A percentile compares a stretch with the other conserved stretches of the same genome.
Conservation (phyloP, 1,284 basidiomycete genomes). For the Naganishia sp. region DNA sequence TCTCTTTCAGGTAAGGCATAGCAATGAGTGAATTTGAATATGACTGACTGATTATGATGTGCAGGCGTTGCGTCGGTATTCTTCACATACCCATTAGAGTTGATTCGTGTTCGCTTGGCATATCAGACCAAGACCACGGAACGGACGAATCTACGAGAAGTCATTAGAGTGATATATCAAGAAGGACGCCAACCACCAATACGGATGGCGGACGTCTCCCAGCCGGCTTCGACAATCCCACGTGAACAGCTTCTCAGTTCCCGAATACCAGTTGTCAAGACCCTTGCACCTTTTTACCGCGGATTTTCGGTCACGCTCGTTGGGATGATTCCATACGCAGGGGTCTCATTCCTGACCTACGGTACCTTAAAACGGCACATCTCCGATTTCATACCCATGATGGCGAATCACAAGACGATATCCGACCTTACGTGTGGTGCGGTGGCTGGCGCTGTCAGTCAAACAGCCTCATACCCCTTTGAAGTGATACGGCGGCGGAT, state of each 20-base stretch:
- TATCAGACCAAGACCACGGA: conserved; percentile 68
- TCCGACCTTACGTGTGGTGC: conserved; percentile 77
- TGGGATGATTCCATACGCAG: conserved; percentile 96
- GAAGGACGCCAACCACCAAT: conserved; percentile 57
- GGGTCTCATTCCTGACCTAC: conserved; percentile 92
- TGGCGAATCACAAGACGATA: conserved; percentile 48
- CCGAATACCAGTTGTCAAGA: conserved; percentile 47
- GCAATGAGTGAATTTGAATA: background rate
- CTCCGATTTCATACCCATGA: conserved; percentile 51
- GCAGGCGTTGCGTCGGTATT: conserved; percentile 78
- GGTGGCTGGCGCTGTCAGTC: conserved; percentile 81
- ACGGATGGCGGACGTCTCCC: conserved; percentile 16
- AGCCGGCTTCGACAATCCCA: conserved; percentile 3
- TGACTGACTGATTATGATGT: background rate
- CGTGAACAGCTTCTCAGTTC: conserved; percentile 46
- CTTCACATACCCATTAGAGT: conserved; percentile 80
- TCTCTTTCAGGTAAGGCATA: conserved; percentile 70
- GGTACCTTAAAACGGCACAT: conserved; percentile 74
- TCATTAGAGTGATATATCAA: conserved; percentile 68
- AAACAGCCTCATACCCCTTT: conserved; percentile 94
- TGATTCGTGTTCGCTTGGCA: conserved; percentile 93
- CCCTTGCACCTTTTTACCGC: conserved; percentile 69
- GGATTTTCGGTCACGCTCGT: conserved; percentile 89
- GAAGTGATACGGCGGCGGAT: conserved; percentile 91
- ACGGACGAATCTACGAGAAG: conserved; percentile 65